Evolutionary conservation across 2,329 filamentous ascomycete genomes (phyloP), one percentile per base, ranked within the genome.

Genomic region (Paraphoma chrysanthemicola): DNA sequence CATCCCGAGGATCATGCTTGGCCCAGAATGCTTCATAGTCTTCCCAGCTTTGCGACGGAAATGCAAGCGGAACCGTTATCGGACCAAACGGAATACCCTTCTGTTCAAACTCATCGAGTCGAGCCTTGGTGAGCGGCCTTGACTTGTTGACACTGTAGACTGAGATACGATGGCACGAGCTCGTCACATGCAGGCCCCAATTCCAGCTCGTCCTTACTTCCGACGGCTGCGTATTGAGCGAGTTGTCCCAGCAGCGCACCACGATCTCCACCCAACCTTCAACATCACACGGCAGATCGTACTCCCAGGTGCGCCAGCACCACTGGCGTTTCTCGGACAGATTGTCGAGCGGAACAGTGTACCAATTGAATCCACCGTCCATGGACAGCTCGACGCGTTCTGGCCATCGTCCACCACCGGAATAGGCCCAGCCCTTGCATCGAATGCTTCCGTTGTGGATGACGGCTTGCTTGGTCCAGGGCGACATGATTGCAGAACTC

Each of bases 141-240:
- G 73, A 78, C 63, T 76, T 80, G 72, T 89, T 89, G 51, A 89
- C 81, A 62, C 86, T 89, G 71, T 88, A 90, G 6, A 33, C 16
- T 14, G 48, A 46, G 33, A 46, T 51, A 10, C 53, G 44, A 44
- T 89, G 88, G 53, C 84, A 86, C 0, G 82, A 86, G 7, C 81
- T 85, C 0, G 87, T 90, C 3, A 90, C 86, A 65, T 89, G 87
- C n/a, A 90, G 73, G 10, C 84, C 87, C 86, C 86, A 89, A 65
- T 90, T 89, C 82, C 81, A 81, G 44, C 78, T 77, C 30, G 71
- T 76, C 36, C 78, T 69, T 43, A 81, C 78, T 58, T 66, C 77
- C 0, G 76, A 77, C 6, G 79, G 79, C 60, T 81, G 79, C 1
- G 79, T 81, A 55, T 81, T 81, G 53, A 80, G 53, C 9, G 79